Base-by-base conservation (phyloP, 129 eudicot genomes). In the Kitagawia praeruptora region DNA sequence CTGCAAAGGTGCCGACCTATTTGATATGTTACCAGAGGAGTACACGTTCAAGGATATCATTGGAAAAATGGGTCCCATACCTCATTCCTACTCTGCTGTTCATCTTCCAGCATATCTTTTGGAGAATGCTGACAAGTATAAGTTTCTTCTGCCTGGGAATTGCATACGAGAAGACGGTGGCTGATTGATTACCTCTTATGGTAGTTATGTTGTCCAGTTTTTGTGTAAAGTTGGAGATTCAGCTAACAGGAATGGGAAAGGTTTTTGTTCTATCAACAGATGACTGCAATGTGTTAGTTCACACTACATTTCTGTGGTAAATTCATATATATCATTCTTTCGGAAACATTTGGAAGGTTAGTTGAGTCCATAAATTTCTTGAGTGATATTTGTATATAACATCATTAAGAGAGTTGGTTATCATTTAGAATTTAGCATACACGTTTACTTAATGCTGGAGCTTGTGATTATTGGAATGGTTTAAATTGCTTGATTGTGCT, bases 21-120 rank as follows among this genome's bases (percentile, higher is more conserved):
- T 86, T 54, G 93, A 89, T 79, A 89, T 89, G 93, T 80, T 89
- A 44, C 93, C 93, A 0, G 93, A 89, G 82, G 90, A 89, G 84
- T 86, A 89, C 40, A 86, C 88, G 11, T 89, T 89, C 81, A 86
- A 81, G 79, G 93, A 78, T 16, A 86, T 89, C 48, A 89, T 89
- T 4, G 90, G 90, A 74, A 89, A 89, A 81, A 86, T 89, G 93
- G 93, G 93, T 37, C 88, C 90, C 39, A 83, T 89, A 58, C 93
- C 90, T 4, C 93, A 85, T 82, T 89, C 93, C 25, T 89, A 84
- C 80, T 89, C 93, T 2, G 93, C 93, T 13, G 90, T 89, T 61
- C 90, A 89, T 81, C 88, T 89, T 48, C 93, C 93, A 13, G 77
- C 93, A 2, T 89, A 73, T 80, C 90, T 89, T 48, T 79, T 89